Evolutionary conservation across 2,329 filamentous ascomycete genomes (phyloP).

Genomic region (Scedosporium boydii): DNA sequence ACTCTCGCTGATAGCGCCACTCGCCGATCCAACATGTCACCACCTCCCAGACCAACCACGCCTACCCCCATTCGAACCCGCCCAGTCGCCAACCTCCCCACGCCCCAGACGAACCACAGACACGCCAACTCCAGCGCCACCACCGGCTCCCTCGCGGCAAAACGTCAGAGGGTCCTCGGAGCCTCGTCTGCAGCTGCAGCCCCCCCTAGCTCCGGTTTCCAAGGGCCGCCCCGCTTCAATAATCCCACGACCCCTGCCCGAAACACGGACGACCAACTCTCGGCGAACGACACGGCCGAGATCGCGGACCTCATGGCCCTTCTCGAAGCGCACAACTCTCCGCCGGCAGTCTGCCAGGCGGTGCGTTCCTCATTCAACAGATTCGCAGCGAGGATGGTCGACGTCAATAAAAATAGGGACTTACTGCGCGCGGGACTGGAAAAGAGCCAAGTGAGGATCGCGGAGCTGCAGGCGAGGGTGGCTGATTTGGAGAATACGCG

Average conservation of each 20-base stretch:
- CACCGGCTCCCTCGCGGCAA: slow-evolving; percentile 23
- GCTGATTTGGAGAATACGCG: slow-evolving; percentile 27
- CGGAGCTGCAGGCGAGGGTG: slow-evolving; percentile 25
- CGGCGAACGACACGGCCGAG: background rate
- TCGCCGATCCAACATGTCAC: slow-evolving; percentile 13
- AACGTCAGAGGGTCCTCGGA: slow-evolving; percentile 19
- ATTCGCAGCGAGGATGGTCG: slow-evolving; percentile 45
- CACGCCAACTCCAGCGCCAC: slow-evolving; percentile 18
- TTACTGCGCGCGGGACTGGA: slow-evolving; percentile 52
- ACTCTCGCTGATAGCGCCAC: slow-evolving; percentile 25
- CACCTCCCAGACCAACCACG: slow-evolving; percentile 9
- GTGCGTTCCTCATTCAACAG: slow-evolving; percentile 38
- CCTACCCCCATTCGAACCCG: slow-evolving; percentile 18
- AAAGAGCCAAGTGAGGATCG: slow-evolving; percentile 44
- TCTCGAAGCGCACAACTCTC: slow-evolving; percentile 33
- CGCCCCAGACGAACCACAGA: slow-evolving; percentile 14
- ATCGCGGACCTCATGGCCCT: slow-evolving; percentile 39
- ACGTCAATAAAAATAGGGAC: slow-evolving; percentile 58
- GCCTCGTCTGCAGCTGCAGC: slow-evolving; percentile 12
- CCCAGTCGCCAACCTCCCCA: slow-evolving; percentile 16
- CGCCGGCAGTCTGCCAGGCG: slow-evolving; percentile 22
- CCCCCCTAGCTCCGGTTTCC: slow-evolving; percentile 6
- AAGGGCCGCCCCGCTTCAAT: slow-evolving; percentile 1
- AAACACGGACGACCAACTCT: slow-evolving; percentile 22
- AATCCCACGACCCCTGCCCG: slow-evolving; percentile 12